These are phyloP conservation scores for Cylindrodendrum hubeiense DNA, from an alignment of 2,329 filamentous ascomycete genomes.

Conservation along the genomic window DNA sequence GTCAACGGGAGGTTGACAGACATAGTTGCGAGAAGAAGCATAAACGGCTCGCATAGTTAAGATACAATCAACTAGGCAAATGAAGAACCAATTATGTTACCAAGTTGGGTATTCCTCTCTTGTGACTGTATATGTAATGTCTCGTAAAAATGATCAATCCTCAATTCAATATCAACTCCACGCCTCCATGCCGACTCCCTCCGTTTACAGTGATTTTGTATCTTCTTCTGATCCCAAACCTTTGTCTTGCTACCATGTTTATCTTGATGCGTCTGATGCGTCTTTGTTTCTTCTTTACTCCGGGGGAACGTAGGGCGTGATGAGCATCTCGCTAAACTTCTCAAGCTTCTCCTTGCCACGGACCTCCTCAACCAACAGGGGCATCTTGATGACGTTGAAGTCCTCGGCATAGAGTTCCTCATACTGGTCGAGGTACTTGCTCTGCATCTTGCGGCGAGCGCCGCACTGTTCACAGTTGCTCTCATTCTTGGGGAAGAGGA, in stretches of 20 bases:
- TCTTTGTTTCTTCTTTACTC: conserved; percentile 47
- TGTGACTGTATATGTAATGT: conserved; percentile 32
- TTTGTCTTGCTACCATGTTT: conserved; percentile 17
- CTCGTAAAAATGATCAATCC: conserved; percentile 28
- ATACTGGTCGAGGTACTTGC: conserved; percentile 98
- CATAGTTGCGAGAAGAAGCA: conserved; percentile 5
- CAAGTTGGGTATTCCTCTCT: conserved; percentile 32
- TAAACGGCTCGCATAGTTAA: conserved; percentile 7
- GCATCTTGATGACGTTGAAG: conserved; percentile 99
- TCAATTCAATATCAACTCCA: conserved; percentile 37
- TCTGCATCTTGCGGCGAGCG: conserved; percentile 96
- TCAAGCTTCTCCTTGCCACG: conserved; percentile 94
- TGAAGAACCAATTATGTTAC: conserved; percentile 28
- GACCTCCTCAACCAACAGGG: conserved; percentile 93
- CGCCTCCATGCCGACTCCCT: conserved; percentile 17
- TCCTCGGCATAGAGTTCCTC: conserved; percentile 95
- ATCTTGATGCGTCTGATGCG: conserved; percentile 5
- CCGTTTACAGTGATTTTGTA: conserved; percentile 8
- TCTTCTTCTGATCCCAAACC: conserved; percentile 22
- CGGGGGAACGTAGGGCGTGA: conserved; percentile 80
- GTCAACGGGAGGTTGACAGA: conserved; percentile 4
- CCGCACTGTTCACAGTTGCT: conserved; percentile 96
- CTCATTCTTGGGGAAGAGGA: conserved; percentile 89
- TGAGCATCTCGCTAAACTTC: conserved; percentile 88
- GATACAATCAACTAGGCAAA: conserved; percentile 26